Percentiles rank a stretch among this genome's conserved stretches.
phyloP scores from a whole-genome alignment of 2,329 filamentous ascomycete species.

The Aspergillus aculeatus region DNA sequence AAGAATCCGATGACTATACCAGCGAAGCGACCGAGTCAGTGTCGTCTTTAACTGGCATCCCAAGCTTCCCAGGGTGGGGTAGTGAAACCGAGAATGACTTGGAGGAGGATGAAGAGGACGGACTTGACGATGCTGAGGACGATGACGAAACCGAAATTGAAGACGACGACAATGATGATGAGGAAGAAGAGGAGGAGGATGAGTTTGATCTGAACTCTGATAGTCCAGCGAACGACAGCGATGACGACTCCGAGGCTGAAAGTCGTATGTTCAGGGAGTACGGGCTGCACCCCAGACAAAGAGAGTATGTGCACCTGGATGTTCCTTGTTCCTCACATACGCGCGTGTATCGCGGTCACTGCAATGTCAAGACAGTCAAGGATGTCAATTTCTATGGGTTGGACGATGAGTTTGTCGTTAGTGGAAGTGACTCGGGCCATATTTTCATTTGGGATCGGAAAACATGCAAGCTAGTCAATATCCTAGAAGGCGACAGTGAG shows the following conservation, averaged over 20 bases:
- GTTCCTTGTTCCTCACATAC: slow-evolving; percentile 58
- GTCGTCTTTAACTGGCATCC: background rate
- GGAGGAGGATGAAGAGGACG: slow-evolving; percentile 32
- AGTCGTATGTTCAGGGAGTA: slow-evolving; percentile 48
- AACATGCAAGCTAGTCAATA: slow-evolving; percentile 60
- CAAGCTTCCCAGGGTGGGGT: slow-evolving; percentile 5
- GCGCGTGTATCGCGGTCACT: slow-evolving; percentile 61
- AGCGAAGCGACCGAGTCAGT: slow-evolving; percentile 23
- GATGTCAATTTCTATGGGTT: slow-evolving; percentile 68
- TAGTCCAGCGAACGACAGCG: slow-evolving; percentile 13
- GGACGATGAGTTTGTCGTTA: slow-evolving; percentile 67
- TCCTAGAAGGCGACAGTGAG: slow-evolving; percentile 65
- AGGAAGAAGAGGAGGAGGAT: slow-evolving; percentile 6
- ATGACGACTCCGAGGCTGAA: slow-evolving; percentile 32
- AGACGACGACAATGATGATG: slow-evolving; percentile 6
- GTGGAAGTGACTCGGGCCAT: slow-evolving; percentile 65
- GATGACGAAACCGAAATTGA: slow-evolving; percentile 28
- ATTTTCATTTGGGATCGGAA: slow-evolving; percentile 69
- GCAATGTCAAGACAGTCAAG: slow-evolving; percentile 67
- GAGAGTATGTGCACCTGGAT: slow-evolving; percentile 54
- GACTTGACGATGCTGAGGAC: slow-evolving; percentile 27
- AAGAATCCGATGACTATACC: background rate
- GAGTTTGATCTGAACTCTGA: background rate
- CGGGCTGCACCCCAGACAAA: slow-evolving; percentile 49
- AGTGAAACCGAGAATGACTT: slow-evolving; percentile 20